These are phyloP conservation scores for Cynara cardunculus DNA, from an alignment of 129 eudicot species.

Conservation along the genomic window DNA sequence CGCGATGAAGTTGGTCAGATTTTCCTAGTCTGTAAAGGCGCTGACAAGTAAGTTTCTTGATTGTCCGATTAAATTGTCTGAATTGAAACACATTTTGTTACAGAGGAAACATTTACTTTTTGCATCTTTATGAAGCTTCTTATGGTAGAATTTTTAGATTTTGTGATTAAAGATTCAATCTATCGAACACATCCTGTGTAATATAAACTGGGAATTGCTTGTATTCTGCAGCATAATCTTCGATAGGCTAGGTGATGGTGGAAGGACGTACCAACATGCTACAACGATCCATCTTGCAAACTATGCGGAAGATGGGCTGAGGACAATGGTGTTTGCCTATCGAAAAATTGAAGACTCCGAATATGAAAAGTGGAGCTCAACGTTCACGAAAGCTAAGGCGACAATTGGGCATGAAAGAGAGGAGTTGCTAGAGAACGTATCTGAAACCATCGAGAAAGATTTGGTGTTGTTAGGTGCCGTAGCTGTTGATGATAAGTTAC, in stretches of 20 bases:
- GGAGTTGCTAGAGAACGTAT: conserved; percentile 38
- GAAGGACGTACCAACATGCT: conserved; percentile 55
- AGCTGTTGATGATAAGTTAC: conserved; percentile 60
- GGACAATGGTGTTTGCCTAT: conserved; percentile 54
- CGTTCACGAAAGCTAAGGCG: conserved; percentile 46
- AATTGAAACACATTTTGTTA: background rate
- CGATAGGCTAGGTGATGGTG: conserved; percentile 49
- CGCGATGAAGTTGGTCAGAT: conserved; percentile 46
- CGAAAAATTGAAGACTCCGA: conserved; percentile 30
- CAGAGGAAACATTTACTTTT: background rate
- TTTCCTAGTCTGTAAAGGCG: conserved; percentile 52
- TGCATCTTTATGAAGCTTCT: background rate
- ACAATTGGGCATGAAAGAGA: conserved; percentile 49
- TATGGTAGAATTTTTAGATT: background rate
- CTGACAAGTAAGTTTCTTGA: conserved; percentile 42
- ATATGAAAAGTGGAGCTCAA: conserved; percentile 47
- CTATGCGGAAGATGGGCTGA: conserved; percentile 53
- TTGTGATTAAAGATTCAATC: background rate
- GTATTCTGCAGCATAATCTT: conserved; percentile 42
- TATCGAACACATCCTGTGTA: background rate
- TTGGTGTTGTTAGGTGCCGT: conserved; percentile 45
- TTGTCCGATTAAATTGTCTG: background rate
- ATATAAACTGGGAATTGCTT: background rate
- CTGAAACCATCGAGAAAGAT: conserved; percentile 45
- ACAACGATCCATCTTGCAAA: conserved; percentile 56